phyloP scores from a whole-genome alignment of 805 yeast genomes.

The Ascoidea asiatica region DNA sequence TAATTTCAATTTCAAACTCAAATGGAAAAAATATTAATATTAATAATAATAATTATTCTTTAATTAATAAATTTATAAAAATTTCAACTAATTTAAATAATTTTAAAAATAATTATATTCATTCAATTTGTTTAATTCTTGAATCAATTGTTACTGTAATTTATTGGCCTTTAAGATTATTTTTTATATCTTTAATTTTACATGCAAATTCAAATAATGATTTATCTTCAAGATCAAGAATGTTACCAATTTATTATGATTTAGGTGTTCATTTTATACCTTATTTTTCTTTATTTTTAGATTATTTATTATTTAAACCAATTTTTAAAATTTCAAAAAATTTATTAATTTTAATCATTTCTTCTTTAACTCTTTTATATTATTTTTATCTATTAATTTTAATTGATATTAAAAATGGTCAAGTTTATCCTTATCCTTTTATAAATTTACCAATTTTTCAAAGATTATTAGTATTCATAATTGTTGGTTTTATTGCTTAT shows the following conservation, averaged over 20 bases:
- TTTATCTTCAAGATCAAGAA: too few relatives aligned
- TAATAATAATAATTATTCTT: not conserved
- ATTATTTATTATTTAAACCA: slow-evolving; percentile 4
- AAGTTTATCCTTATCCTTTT: slow-evolving; percentile 9
- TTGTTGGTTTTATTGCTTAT: not conserved
- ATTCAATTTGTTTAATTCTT: slow-evolving; percentile 41
- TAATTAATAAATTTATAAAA: too few relatives aligned
- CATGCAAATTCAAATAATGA: not conserved
- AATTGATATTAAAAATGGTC: slow-evolving; percentile 7
- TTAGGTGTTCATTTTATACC: slow-evolving; percentile 8
- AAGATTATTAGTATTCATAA: not conserved
- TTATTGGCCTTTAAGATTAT: slow-evolving; percentile 57
- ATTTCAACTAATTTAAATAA: slow-evolving; percentile 10
- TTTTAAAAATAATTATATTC: slow-evolving; percentile 24
- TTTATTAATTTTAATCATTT: slow-evolving; percentile 1
- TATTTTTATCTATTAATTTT: slow-evolving; percentile 9
- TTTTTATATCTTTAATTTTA: slow-evolving; percentile 34
- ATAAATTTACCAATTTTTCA: slow-evolving; percentile 4
- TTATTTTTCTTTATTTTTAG: slow-evolving; percentile 4
- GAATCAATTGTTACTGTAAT: slow-evolving; percentile 50
- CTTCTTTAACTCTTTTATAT: slow-evolving; percentile 2
- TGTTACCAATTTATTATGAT: slow-evolving; percentile 4
- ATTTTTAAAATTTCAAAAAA: slow-evolving; percentile 3
- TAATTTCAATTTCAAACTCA: not conserved
- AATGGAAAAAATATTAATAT: not conserved